Evolutionary conservation across 2,329 filamentous ascomycete genomes (phyloP).

Genomic region (Trichoderma cornu-damae): DNA sequence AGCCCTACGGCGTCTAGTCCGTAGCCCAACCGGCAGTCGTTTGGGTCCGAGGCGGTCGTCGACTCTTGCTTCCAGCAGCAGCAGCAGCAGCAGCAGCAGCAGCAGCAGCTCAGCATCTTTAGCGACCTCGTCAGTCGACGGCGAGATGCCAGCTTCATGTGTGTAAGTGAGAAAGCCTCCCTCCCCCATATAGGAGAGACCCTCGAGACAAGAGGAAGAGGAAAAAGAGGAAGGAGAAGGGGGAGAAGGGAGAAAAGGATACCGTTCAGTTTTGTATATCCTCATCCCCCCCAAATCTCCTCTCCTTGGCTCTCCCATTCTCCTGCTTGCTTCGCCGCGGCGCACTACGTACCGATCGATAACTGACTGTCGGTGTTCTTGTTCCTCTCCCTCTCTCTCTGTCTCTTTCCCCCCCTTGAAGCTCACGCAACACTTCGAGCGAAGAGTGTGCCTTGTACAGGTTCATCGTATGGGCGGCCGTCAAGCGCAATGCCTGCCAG

Average conservation of each 20-base stretch:
- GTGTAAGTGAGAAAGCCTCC: conserved; percentile 29
- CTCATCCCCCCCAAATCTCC: background rate
- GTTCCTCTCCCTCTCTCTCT: background rate
- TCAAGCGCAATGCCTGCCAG: conserved; percentile 48
- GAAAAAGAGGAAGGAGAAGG: background rate
- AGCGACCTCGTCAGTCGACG: conserved; percentile 23
- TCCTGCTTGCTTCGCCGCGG: background rate
- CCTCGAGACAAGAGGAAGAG: background rate
- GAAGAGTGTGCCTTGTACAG: conserved; percentile 49
- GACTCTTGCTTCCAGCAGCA: conserved; percentile 25
- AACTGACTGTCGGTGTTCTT: too few relatives aligned
- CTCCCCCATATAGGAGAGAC: too few relatives aligned
- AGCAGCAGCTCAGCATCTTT: conserved; percentile 26
- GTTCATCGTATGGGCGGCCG: conserved; percentile 54
- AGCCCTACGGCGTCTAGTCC: conserved; percentile 32
- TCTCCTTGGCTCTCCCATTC: background rate
- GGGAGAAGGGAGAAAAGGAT: background rate
- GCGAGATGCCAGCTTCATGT: conserved; percentile 27
- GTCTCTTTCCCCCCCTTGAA: background rate
- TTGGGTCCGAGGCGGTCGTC: conserved; percentile 31
- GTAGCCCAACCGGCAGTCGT: conserved; percentile 30
- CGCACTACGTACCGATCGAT: background rate
- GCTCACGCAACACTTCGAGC: conserved; percentile 40
- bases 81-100: too few relatives aligned
- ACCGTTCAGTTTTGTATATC: background rate